Evolutionary conservation across 2,329 filamentous ascomycete genomes (phyloP).

Genomic region (Arthrobotrys megalospora): DNA sequence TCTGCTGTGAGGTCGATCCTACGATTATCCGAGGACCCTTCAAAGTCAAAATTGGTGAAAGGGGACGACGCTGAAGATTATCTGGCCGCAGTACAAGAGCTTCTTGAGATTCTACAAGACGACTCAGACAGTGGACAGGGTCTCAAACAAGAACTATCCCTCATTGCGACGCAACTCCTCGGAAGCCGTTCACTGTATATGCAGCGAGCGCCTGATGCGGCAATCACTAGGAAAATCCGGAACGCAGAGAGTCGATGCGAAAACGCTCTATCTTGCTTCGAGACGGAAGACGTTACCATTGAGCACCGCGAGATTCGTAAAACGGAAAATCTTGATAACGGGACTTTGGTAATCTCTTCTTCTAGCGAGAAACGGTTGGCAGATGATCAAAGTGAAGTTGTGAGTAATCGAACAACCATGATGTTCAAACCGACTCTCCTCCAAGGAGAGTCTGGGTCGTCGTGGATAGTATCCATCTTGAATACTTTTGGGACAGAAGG

Average conservation of each 20-base stretch:
- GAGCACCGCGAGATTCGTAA: constrained; percentile 17
- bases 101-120: constrained; percentile 40
- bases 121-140: constrained; percentile 23
- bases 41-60: constrained; percentile 19
- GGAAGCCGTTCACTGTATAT: constrained; percentile 30
- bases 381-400: constrained; percentile 29
- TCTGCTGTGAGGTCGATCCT: constrained; percentile 21
- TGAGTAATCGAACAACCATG: constrained; percentile 21
- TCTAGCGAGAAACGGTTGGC: background rate
- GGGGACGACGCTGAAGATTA: constrained; percentile 43
- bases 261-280: background rate
- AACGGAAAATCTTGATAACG: constrained; percentile 11
- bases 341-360: constrained; percentile 35
- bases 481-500: constrained; percentile 28
- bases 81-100: constrained; percentile 31
- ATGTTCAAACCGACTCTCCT: constrained; percentile 16
- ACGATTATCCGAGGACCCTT: constrained; percentile 28
- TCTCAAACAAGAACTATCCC: constrained; percentile 33
- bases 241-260: background rate
- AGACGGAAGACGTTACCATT: background rate
- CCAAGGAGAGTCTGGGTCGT: constrained; percentile 25
- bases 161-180: constrained; percentile 27
- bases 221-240: background rate
- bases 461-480: constrained; percentile 5
- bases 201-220: constrained; percentile 28